A percentile compares a stretch with the other conserved stretches of the same genome.
Evolutionary conservation across 495 filamentous ascomycete species (phyloP).

Genomic region (Penicillium cosmopolitanum): DNA sequence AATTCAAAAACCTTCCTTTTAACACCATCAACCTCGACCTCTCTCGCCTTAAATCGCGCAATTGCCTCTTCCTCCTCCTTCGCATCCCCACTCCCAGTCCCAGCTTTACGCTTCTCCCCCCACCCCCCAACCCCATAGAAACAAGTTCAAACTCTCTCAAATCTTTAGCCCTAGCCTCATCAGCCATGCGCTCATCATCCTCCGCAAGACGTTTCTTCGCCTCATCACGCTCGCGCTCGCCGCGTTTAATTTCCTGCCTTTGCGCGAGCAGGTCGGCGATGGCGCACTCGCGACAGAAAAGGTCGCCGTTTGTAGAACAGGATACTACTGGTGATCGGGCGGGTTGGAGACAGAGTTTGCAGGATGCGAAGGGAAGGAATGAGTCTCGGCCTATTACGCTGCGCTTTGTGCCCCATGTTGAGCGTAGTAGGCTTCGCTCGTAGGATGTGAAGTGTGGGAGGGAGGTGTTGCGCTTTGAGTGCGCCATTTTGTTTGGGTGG

Average conservation of each 20-base stretch:
- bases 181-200: slow-evolving; percentile 41
- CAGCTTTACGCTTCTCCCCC: slow-evolving; percentile 34
- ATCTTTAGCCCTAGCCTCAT: slow-evolving; percentile 39
- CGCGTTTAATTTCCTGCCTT: slow-evolving; percentile 87
- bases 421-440: slow-evolving; percentile 79
- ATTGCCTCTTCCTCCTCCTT: slow-evolving; percentile 30
- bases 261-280: slow-evolving; percentile 88
- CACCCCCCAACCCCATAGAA: slow-evolving; percentile 42
- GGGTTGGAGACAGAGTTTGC: slow-evolving; percentile 84
- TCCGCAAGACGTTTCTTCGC: slow-evolving; percentile 44
- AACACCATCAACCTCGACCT: slow-evolving; percentile 62
- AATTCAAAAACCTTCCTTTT: slow-evolving; percentile 67
- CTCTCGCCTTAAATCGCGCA: slow-evolving; percentile 57
- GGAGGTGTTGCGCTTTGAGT: slow-evolving; percentile 90
- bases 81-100: no score
- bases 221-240: slow-evolving; percentile 68
- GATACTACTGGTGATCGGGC: slow-evolving; percentile 83
- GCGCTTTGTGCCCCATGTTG: slow-evolving; percentile 77
- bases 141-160: slow-evolving; percentile 45
- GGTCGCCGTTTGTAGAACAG: slow-evolving; percentile 75
- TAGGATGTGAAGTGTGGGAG: slow-evolving; percentile 94
- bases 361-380: slow-evolving; percentile 91
- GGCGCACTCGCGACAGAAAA: slow-evolving; percentile 97
- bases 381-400: slow-evolving; percentile 91
- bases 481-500: slow-evolving; percentile 39